Base-by-base conservation (phyloP, 345 rosid genomes). In the Combretum micranthum region DNA sequence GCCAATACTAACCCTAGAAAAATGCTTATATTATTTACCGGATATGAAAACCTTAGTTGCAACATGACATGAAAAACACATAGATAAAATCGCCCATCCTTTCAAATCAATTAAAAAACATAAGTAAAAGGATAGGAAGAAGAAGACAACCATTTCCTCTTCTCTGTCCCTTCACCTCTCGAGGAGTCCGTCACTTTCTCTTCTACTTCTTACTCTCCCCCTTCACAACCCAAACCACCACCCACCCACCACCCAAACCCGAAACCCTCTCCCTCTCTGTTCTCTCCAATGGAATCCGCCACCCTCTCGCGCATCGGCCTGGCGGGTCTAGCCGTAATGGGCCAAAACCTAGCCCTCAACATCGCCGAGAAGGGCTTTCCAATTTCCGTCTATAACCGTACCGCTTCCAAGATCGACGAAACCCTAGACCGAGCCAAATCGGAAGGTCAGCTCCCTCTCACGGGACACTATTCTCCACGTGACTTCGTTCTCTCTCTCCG, bases 251-350 rank as follows among this genome's bases (percentile, higher is more conserved):
- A 96, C 95, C 86, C 20, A 81, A 90, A 39, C 69, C 71, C 21
- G 75, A 75, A 25, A 75, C 75, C 23, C 74, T 86, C 8, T 86
- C 98, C 23, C 93, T 13, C 44, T n/a, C 20, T 16, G n/a, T 3
- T 50, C 44, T 42, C 55, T 62, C 85, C 88, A 96, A 95, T 86
- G 22, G 82, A 90, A 42, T 69, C 72, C 20, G 75, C 77, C 26
- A 75, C 76, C 23, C 75, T 86, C 6, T 86, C 98, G 44, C 93
- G 93, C 42, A 83, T 92, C 12, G 97, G 97, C 50, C 84, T 90
- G 10, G 95, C 93, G 8, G 96, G 98, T 7, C 85, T 92, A n/a
- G 98, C 98, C 68, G 98, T 92, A 9, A 92, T 92, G 97, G 98
- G 98, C 32, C 98, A 88, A 39, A 92, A 92, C 74, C 80, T 92